Evolutionary conservation across 331 rosid genomes (phyloP), one percentile per base, ranked within the genome.

Genomic region (Telfairia occidentalis): DNA sequence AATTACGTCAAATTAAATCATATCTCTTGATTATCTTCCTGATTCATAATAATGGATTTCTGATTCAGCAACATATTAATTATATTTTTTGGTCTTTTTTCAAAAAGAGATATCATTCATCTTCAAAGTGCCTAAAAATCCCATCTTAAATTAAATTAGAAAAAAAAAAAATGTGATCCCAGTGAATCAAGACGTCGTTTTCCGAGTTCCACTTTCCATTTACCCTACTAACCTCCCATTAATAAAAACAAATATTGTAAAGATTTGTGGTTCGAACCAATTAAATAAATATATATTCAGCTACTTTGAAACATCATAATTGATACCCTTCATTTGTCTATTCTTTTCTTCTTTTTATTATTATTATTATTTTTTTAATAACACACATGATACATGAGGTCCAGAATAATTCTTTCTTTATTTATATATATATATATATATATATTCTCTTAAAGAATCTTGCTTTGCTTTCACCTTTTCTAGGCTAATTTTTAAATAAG

Each of bases 341-440:
- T 65, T 13, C 2, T 46, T 70, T 70, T n/a, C n/a, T n/a, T n/a
- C n/a, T n/a, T n/a, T n/a, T n/a, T n/a, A n/a, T n/a, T n/a, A n/a
- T n/a, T n/a, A n/a, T n/a, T n/a, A n/a, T n/a, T n/a, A n/a, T n/a
- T n/a, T 58, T 70, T 70, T 70, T 45, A 7, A 1, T 7, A 70
- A 28, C 53, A 70, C 53, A 70, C 75, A 16, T 70, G 75, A 45
- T 70, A 46, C 75, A 70, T 9, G 57, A 70, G 26, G 35, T n/a
- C 40, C 0, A 28, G 40, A 43, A 70, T 70, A 70, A 28, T 70
- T 70, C 38, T 7, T 7, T 42, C 35, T 9, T n/a, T 66, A 9
- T 2, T 66, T 1, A 37, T 37, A 21, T 23, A 4, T 35, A 1
- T 50, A 45, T 21, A 37, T 37, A 15, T 16, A 50, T 21, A 19